A percentile compares a stretch with the other conserved stretches of the same genome.
These are phyloP conservation scores for Coemansia interrupta DNA, from an alignment of 192 early-diverging fungal species.

Conservation along the genomic window DNA sequence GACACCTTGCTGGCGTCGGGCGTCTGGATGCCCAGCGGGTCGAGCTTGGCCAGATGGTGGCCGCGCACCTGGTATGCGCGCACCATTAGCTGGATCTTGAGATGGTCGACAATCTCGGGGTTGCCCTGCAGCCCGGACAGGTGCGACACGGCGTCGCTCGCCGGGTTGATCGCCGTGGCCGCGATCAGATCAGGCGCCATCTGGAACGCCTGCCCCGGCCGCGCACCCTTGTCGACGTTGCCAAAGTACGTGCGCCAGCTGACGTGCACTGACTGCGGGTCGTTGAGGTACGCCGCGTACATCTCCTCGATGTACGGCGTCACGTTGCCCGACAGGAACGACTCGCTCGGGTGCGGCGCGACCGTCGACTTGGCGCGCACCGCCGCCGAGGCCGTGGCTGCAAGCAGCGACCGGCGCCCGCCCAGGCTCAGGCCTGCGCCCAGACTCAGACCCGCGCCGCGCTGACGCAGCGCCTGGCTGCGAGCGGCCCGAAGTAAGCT, in stretches of 20 bases:
- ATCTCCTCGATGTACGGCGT: slow-evolving; percentile 91
- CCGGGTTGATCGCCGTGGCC: slow-evolving; percentile 59
- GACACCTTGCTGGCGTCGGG: slow-evolving; percentile 53
- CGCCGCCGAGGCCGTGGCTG: slow-evolving; percentile 2
- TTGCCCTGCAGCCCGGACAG: slow-evolving; percentile 53
- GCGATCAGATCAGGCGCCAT: slow-evolving; percentile 78
- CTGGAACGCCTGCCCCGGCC: slow-evolving; percentile 69
- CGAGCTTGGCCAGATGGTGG: slow-evolving; percentile 92
- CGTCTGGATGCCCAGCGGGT: slow-evolving; percentile 84
- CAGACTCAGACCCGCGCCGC: slow-evolving; percentile 19
- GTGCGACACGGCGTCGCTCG: slow-evolving; percentile 53
- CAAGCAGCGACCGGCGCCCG: slow-evolving; percentile 15
- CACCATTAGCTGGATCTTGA: slow-evolving; percentile 96
- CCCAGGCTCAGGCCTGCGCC: slow-evolving; percentile 4
- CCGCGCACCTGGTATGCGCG: slow-evolving; percentile 96
- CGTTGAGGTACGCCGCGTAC: slow-evolving; percentile 88
- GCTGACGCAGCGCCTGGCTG: slow-evolving; percentile 48
- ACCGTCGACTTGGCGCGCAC: slow-evolving; percentile 41
- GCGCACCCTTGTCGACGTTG: slow-evolving; percentile 65
- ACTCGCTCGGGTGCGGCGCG: slow-evolving; percentile 61
- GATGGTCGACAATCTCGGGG: slow-evolving; percentile 88
- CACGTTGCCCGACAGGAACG: slow-evolving; percentile 83
- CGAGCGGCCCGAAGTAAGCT: slow-evolving; percentile 51
- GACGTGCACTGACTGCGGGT: slow-evolving; percentile 87
- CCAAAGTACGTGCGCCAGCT: slow-evolving; percentile 98